Base-by-base conservation (phyloP, 768 basidiomycete genomes). In the Tricholoma flavovirens region DNA sequence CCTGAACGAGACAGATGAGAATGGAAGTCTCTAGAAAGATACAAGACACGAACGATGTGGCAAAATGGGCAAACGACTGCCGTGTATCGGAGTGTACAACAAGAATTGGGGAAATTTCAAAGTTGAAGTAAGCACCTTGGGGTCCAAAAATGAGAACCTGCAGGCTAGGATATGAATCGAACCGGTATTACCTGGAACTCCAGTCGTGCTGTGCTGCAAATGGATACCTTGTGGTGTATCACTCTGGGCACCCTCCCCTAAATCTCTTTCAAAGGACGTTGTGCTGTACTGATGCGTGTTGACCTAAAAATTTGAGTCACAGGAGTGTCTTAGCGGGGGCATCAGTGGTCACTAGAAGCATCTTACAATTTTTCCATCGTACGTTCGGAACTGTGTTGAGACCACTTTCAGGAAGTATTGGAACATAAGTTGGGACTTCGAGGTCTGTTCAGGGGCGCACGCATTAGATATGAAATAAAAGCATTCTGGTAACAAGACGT, bases 351-450 rank as follows among this genome's bases (percentile, higher is more conserved):
- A 9, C 17, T 51, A 24, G 8, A 54, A 46, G n/a, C 73, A 5
- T 6, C 83, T 42, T 66, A 89, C 88, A 9, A 73, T 68, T 62
- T 87, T 80, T 29, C 85, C 88, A 58, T 88, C 83, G 24, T 96
- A 75, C n/a, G 86, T 89, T 59, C 83, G 81, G 75, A 97, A 98
- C 67, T 89, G 88, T 2, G 96, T 99, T 6, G 93, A 93, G 38
- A 99, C 97, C 45, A 99, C 96, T 72, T 99, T 99, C 66, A 99
- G 79, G 84, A 98, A 98, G 73, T 98, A 96, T 67, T 98, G 93
- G 82, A 93, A 97, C 93, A 97, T 94, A 69, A 92, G 96, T 62
- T 93, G 82, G 22, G 86, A 72, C 66, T 89, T 88, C 61, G 71
- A 75, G 1, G 93, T 93, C 87, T 90, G 56, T 1, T 24, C 43